Conservation (phyloP, 2,329 filamentous ascomycete species). For the Fusarium robinianum region DNA sequence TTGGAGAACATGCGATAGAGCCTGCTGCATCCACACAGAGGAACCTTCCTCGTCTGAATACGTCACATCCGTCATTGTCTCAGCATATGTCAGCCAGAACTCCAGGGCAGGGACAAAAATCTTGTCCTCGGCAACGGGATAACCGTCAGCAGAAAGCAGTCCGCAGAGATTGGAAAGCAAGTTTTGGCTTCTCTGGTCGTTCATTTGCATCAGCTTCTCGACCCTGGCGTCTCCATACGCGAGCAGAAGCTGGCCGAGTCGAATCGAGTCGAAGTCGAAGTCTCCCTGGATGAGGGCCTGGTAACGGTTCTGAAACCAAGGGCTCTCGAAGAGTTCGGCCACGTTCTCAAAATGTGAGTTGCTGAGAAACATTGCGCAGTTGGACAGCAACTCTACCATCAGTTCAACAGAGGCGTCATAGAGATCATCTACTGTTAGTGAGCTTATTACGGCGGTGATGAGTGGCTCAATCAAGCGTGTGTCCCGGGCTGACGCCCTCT, state of each 20-base stretch:
- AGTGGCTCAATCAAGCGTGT: constrained; percentile 62
- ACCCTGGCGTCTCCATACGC: constrained; percentile 71
- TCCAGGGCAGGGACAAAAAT: constrained; percentile 76
- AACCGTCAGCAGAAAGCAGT: constrained; percentile 67
- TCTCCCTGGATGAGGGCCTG: constrained; percentile 61
- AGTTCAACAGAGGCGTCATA: constrained; percentile 66
- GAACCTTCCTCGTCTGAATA: constrained; percentile 54
- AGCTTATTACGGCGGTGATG: constrained; percentile 62
- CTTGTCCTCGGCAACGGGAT: constrained; percentile 72
- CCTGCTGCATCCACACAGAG: constrained; percentile 60
- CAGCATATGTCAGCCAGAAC: constrained; percentile 80
- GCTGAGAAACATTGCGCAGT: constrained; percentile 66
- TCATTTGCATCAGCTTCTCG: constrained; percentile 59
- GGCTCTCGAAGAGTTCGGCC: constrained; percentile 61
- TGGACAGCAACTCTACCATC: constrained; percentile 66
- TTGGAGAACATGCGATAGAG: constrained; percentile 63
- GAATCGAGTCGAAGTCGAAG: constrained; percentile 65
- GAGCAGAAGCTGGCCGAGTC: constrained; percentile 69
- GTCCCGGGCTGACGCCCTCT: constrained; percentile 63
- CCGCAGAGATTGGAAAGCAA: constrained; percentile 65
- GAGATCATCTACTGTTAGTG: constrained; percentile 61
- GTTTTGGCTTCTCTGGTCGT: constrained; percentile 54
- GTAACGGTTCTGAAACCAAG: constrained; percentile 63
- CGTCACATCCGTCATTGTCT: constrained; percentile 64
- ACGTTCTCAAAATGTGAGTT: constrained; percentile 61